A percentile compares a stretch with the other conserved stretches of the same genome.
Conservation (phyloP, 805 yeast genomes). For the Hanseniaspora taiwanica region DNA sequence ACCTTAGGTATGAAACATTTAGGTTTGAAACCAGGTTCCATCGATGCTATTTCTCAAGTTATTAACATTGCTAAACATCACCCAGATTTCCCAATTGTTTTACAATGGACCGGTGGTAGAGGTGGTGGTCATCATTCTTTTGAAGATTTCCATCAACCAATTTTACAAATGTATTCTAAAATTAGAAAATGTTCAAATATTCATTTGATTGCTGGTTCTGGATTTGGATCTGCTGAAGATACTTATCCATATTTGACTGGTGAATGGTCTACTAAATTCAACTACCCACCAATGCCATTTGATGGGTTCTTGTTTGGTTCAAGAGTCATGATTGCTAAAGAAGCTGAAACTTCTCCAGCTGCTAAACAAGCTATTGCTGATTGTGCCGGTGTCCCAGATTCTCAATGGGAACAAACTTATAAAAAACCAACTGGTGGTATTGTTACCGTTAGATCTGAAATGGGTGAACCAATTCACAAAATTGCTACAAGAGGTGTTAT, state of each 20-base stretch:
- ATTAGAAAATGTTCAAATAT: constrained; percentile 87
- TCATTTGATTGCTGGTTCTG: constrained; percentile 91
- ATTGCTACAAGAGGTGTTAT: constrained; percentile 95
- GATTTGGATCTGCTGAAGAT: constrained; percentile 94
- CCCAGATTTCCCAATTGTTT: constrained; percentile 90
- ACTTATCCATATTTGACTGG: constrained; percentile 97
- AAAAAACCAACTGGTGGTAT: constrained; percentile 95
- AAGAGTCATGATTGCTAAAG: constrained; percentile 94
- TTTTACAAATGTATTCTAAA: constrained; percentile 88
- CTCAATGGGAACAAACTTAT: constrained; percentile 87
- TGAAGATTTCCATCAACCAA: constrained; percentile 98
- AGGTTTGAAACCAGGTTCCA: constrained; percentile 95
- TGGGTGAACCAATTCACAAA: constrained; percentile 99
- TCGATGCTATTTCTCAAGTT: constrained; percentile 79
- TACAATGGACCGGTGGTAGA: constrained; percentile 99
- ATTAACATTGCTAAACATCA: constrained; percentile 88
- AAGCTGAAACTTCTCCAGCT: constrained; percentile 84
- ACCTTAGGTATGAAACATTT: constrained; percentile 85
- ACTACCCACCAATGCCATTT: constrained; percentile 97
- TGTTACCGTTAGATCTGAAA: constrained; percentile 90
- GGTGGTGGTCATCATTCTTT: constrained; percentile 99
- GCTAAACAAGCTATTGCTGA: constrained; percentile 87
- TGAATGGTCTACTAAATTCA: constrained; percentile 77
- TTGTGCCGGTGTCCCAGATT: constrained; percentile 82
- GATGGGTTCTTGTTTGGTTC: constrained; percentile 96